Conservation (phyloP, 2,329 filamentous ascomycete species). For the Hypoxylon sp. region DNA sequence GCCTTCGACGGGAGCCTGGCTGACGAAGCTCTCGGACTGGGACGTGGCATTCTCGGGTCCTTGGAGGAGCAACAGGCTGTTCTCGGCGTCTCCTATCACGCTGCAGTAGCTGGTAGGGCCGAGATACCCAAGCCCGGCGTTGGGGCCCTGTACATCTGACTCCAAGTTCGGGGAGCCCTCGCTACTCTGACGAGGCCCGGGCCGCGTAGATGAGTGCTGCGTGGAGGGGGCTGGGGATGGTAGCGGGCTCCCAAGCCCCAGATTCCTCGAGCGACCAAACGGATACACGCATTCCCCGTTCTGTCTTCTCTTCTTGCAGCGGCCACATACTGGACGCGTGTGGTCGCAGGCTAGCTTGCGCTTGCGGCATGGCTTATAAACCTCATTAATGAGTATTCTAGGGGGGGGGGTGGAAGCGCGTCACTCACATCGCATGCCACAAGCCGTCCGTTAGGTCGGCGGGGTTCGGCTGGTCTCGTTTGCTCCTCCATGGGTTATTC, state of each 20-base stretch:
- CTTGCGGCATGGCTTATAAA: slow-evolving; percentile 50
- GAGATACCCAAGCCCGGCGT: slow-evolving; percentile 49
- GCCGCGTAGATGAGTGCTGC: slow-evolving; percentile 1
- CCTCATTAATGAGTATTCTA: slow-evolving; percentile 31
- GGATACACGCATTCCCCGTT: slow-evolving; percentile 49
- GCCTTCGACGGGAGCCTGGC: slow-evolving; percentile 1
- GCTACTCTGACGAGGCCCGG: slow-evolving; percentile 6
- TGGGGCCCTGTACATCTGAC: slow-evolving; percentile 22
- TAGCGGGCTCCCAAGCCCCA: slow-evolving; percentile 14
- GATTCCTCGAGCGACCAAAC: slow-evolving; percentile 20
- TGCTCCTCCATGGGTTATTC: slow-evolving; percentile 6
- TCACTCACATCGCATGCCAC: slow-evolving; percentile 43
- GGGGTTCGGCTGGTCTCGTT: slow-evolving; percentile 33
- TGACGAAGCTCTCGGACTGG: slow-evolving; percentile 1
- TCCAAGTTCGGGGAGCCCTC: slow-evolving; percentile 24
- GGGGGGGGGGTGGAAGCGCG: background rate
- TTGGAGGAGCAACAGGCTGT: slow-evolving; percentile 49
- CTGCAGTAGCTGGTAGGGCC: slow-evolving; percentile 55
- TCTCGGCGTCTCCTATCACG: slow-evolving; percentile 53
- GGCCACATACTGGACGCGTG: slow-evolving; percentile 49
- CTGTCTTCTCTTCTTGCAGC: slow-evolving; percentile 50
- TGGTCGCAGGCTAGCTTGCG: slow-evolving; percentile 56
- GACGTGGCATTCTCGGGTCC: slow-evolving; percentile 22
- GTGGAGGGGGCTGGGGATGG: slow-evolving; percentile 22
- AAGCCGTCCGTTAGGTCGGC: slow-evolving; percentile 43